These are phyloP conservation scores for Ochromonas danica DNA, from an alignment of 108 stramenopile species.

Conservation along the genomic window DNA sequence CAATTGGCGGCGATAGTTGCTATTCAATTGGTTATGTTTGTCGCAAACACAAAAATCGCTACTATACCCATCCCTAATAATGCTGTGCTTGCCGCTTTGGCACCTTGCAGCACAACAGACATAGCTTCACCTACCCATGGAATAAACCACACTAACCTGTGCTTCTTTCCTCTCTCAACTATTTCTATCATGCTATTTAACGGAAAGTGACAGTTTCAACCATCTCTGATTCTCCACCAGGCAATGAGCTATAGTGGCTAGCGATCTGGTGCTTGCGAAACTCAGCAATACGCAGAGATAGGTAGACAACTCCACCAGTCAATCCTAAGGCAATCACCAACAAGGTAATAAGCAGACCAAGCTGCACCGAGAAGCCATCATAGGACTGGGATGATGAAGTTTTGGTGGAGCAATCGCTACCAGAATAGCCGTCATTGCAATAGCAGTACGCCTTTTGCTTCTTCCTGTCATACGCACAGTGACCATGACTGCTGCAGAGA, in stretches of 20 bases:
- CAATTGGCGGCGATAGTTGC: too few relatives aligned
- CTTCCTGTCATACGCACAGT: constrained; percentile 23
- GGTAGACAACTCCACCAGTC: constrained; percentile 8
- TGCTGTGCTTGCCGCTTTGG: too few relatives aligned
- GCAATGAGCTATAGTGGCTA: constrained; percentile 4
- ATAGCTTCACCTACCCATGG: too few relatives aligned
- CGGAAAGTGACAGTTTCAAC: constrained; percentile 13
- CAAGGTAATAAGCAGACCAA: constrained; percentile 20
- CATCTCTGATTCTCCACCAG: constrained; percentile 11
- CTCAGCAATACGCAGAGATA: not conserved
- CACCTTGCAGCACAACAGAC: too few relatives aligned
- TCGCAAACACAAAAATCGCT: too few relatives aligned
- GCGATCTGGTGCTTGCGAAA: constrained; percentile 21
- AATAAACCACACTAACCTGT: too few relatives aligned
- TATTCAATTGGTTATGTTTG: too few relatives aligned
- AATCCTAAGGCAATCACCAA: constrained; percentile 4
- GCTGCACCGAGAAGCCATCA: constrained; percentile 32
- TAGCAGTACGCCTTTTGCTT: constrained; percentile 22
- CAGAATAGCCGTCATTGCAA: constrained; percentile 27
- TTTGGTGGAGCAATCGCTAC: not conserved
- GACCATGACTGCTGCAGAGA: constrained; percentile 19
- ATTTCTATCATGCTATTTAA: too few relatives aligned
- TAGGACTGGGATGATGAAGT: not conserved
- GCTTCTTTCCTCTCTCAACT: too few relatives aligned
- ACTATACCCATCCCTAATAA: too few relatives aligned